These are phyloP conservation scores for Syzygium malaccense DNA, from an alignment of 441 rosid species.

Conservation along the genomic window DNA sequence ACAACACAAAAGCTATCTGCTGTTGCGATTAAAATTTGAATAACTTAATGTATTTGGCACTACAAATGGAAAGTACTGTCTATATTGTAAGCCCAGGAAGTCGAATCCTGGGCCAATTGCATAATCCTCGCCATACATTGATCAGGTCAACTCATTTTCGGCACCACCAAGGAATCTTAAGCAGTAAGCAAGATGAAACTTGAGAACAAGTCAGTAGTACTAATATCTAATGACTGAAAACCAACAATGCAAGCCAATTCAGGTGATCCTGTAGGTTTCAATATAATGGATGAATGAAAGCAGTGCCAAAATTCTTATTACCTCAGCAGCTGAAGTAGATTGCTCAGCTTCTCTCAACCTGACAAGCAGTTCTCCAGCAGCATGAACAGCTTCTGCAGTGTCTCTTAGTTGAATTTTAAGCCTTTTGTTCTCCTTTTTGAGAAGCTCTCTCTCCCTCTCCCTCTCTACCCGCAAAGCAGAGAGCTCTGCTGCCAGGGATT, in stretches of 20 bases:
- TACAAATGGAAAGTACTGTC: not conserved
- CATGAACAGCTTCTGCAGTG: conserved; percentile 97
- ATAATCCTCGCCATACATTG: not conserved
- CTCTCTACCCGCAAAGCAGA: conserved; percentile 65
- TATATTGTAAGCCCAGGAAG: not conserved
- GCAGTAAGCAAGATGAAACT: not conserved
- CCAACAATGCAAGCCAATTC: not conserved
- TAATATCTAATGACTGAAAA: not conserved
- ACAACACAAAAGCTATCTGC: not conserved
- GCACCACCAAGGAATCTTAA: not conserved
- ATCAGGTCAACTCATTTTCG: not conserved
- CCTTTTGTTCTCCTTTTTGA: conserved; percentile 72
- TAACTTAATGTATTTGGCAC: not conserved
- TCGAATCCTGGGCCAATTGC: not conserved
- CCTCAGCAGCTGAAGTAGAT: conserved; percentile 71
- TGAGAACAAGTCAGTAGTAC: not conserved
- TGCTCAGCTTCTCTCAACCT: conserved; percentile 88
- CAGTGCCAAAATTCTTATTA: conserved; percentile 14
- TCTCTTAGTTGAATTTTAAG: conserved; percentile 77
- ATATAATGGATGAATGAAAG: not conserved
- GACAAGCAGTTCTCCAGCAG: conserved; percentile 96
- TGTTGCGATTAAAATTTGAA: not conserved
- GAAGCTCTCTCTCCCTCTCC: conserved; percentile 61
- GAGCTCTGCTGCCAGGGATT: conserved; percentile 62
- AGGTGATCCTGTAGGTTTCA: not conserved